These are phyloP conservation scores for Aspergillus mulundensis DNA, from an alignment of 495 filamentous ascomycete genomes.

Conservation along the genomic window DNA sequence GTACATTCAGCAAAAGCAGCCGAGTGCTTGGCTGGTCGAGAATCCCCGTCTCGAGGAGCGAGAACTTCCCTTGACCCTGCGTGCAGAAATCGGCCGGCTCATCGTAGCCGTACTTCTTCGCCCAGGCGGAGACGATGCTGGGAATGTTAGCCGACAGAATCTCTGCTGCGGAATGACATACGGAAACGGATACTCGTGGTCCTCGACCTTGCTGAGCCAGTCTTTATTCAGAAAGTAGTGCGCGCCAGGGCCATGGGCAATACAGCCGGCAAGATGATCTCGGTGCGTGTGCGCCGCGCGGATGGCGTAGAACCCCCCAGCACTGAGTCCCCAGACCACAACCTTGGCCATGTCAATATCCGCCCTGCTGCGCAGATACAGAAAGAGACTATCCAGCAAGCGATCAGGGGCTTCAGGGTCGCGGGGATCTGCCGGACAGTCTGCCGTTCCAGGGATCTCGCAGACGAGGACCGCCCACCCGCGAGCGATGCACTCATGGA, in stretches of 20 bases:
- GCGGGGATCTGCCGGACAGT: conserved; percentile 62
- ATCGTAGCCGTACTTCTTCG: conserved; percentile 66
- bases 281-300: conserved; percentile 69
- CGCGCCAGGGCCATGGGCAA: conserved; percentile 69
- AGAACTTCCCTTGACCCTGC: conserved; percentile 65
- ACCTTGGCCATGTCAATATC: conserved; percentile 57
- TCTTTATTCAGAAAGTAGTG: conserved; percentile 64
- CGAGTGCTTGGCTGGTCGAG: conserved; percentile 58
- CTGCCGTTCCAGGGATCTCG: conserved; percentile 78
- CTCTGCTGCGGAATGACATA: background rate
- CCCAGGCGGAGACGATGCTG: conserved; percentile 60
- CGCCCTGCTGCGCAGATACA: conserved; percentile 57
- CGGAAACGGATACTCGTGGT: conserved; percentile 74
- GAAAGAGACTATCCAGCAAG: conserved; percentile 54
- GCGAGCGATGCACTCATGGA: conserved; percentile 58
- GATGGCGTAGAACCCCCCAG: conserved; percentile 74
- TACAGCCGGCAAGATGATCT: conserved; percentile 51
- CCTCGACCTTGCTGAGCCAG: conserved; percentile 64
- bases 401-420: conserved; percentile 52
- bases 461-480: conserved; percentile 59
- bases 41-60: conserved; percentile 66
- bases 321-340: conserved; percentile 69
- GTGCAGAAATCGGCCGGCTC: conserved; percentile 56
- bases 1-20: conserved; percentile 64
- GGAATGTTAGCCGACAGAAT: too few species aligned